Evolutionary conservation across 352 stramenopile genomes (phyloP).

Genomic region (Globisporangium yorkense): DNA sequence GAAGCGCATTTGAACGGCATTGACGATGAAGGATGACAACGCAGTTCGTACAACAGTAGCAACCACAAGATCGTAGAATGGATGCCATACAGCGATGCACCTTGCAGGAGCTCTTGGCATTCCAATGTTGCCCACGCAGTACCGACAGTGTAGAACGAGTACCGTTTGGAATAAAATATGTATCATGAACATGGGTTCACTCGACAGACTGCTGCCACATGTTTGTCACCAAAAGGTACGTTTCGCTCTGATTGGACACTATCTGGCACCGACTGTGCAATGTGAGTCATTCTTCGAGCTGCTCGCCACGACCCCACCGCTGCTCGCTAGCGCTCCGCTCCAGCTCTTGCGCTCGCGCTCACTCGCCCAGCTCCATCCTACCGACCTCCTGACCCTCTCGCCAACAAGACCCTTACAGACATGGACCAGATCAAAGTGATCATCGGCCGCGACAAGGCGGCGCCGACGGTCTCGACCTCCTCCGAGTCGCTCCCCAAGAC

Average conservation of each 20-base stretch:
- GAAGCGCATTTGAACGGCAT: too few species aligned
- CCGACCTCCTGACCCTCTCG: neutral
- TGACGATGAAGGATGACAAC: too few species aligned
- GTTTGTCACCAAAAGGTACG: constrained; percentile 6
- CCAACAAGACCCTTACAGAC: neutral
- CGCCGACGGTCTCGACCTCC: constrained; percentile 13
- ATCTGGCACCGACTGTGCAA: neutral
- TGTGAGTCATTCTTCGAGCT: too few species aligned
- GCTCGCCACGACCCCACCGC: too few species aligned
- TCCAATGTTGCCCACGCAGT: neutral
- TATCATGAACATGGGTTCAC: constrained; percentile 1
- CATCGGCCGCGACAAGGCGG: constrained; percentile 51
- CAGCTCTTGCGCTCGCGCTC: neutral
- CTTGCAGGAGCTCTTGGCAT: too few species aligned
- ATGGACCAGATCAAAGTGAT: constrained; percentile 83
- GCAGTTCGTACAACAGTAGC: too few species aligned
- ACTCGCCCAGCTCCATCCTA: neutral
- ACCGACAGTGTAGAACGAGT: neutral
- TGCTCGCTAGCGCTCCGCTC: too few species aligned
- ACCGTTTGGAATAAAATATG: neutral
- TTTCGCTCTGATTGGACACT: constrained; percentile 7
- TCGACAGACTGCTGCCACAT: constrained; percentile 6
- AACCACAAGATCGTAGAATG: too few species aligned
- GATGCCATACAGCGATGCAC: too few species aligned
- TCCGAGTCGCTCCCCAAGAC: constrained; percentile 44